These are phyloP conservation scores for Hippophae tibetana DNA, from an alignment of 306 rosid genomes.

Conservation along the genomic window DNA sequence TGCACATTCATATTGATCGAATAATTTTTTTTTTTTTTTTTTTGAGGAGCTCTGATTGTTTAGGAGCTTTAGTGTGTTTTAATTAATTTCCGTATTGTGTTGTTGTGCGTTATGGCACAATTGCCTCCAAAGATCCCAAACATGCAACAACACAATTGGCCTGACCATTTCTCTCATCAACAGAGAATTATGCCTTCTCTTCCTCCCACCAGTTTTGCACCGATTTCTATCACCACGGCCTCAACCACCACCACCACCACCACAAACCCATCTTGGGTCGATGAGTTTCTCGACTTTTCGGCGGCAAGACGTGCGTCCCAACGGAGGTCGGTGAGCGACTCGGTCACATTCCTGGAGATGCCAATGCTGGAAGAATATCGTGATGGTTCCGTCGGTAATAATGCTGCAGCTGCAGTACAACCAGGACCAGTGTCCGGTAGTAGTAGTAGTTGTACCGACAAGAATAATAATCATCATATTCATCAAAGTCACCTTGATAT, in stretches of 20 bases:
- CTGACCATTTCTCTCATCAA: conserved; percentile 31
- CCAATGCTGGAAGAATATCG: conserved; percentile 54
- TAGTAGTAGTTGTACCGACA: conserved; percentile 21
- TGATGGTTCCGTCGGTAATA: background rate
- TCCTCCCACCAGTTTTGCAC: conserved; percentile 23
- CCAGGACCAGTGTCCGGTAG: background rate
- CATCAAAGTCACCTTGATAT: conserved; percentile 47
- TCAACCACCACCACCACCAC: conserved; percentile 2
- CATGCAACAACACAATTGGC: conserved; percentile 55
- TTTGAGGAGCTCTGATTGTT: background rate
- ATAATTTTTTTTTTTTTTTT: background rate
- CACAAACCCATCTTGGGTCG: conserved; percentile 71
- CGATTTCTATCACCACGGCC: background rate
- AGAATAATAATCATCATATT: conserved; percentile 68
- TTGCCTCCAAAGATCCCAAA: conserved; percentile 90
- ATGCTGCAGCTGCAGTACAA: background rate
- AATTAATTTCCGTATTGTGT: background rate
- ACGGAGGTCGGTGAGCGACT: conserved; percentile 71
- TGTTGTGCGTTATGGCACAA: conserved; percentile 52
- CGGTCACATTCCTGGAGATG: conserved; percentile 53
- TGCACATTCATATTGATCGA: no score
- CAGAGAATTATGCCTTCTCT: conserved; percentile 34
- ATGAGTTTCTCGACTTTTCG: conserved; percentile 80
- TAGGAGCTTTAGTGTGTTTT: background rate
- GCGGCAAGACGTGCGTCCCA: conserved; percentile 58